Evolutionary conservation across 1,284 basidiomycete species (phyloP).

Genomic region (Phellinidium pouzarii): DNA sequence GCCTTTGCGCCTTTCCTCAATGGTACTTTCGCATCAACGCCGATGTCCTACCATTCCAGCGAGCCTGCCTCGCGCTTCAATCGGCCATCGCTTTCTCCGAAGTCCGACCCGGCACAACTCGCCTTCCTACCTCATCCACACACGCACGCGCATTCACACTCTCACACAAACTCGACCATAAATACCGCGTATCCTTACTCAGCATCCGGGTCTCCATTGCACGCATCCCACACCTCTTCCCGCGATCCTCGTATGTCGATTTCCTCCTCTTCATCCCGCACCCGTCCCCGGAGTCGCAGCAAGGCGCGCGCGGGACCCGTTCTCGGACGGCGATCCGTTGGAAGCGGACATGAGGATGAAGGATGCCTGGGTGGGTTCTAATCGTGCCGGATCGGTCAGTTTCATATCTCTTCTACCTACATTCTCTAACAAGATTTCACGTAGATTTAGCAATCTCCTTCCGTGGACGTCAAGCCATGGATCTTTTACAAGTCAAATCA

Average conservation of each 20-base stretch:
- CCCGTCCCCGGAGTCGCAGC: constrained; percentile 5
- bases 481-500: too few species aligned
- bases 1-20: constrained; percentile 2
- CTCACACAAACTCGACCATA: too few species aligned
- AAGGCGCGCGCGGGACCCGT: constrained; percentile 1
- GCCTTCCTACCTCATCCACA: constrained; percentile 16
- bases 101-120: constrained; percentile 7
- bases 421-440: too few species aligned
- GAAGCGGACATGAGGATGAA: neutral
- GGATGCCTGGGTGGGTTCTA: constrained; percentile 16
- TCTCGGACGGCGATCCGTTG: neutral
- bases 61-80: neutral
- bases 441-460: too few species aligned
- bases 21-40: neutral
- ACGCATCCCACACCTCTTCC: neutral
- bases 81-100: neutral
- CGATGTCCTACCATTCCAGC: neutral
- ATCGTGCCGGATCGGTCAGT: neutral
- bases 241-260: neutral
- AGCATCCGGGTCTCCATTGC: neutral
- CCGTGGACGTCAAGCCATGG: too few species aligned
- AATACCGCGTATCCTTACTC: neutral
- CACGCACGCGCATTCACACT: neutral
- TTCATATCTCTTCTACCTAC: neutral
- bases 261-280: neutral